Percentiles rank a stretch among this genome's conserved stretches.
Conservation (phyloP, 73 alveolate species). For the Paramecium octaurelia region DNA sequence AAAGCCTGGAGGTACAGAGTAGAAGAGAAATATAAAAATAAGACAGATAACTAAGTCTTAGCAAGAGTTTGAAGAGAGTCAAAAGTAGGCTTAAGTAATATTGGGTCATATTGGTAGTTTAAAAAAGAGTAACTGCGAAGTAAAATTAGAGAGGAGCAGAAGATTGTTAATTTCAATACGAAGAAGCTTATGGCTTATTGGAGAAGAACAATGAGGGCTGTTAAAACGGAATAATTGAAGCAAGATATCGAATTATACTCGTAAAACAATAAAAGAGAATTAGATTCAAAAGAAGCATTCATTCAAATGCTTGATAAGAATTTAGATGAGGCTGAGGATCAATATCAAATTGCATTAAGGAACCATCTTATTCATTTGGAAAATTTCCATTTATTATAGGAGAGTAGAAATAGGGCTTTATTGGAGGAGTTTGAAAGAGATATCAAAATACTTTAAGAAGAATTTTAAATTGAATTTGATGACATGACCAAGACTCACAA, state of each 20-base stretch:
- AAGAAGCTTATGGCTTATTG: conserved; percentile 95
- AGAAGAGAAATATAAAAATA: conserved; percentile 52
- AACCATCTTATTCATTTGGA: conserved; percentile 95
- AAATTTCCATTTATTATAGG: conserved; percentile 84
- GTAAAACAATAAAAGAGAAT: conserved; percentile 97
- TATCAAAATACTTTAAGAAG: conserved; percentile 83
- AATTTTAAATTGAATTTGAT: conserved; percentile 87
- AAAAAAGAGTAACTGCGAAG: conserved; percentile 72
- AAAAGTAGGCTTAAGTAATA: conserved; percentile 67
- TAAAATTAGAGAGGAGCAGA: conserved; percentile 76
- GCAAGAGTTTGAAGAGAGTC: conserved; percentile 73
- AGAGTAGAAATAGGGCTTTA: conserved; percentile 90
- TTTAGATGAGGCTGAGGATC: conserved; percentile 97
- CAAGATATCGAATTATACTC: conserved; percentile 90
- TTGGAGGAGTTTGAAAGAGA: conserved; percentile 96
- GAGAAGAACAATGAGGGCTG: conserved; percentile 97
- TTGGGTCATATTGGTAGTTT: neutral
- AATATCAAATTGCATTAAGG: conserved; percentile 95
- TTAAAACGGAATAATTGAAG: conserved; percentile 95
- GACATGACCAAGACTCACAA: conserved; percentile 90
- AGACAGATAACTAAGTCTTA: conserved; percentile 56
- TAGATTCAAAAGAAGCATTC: conserved; percentile 98
- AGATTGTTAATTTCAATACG: conserved; percentile 86
- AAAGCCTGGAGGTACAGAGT: conserved; percentile 61
- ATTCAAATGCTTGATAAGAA: conserved; percentile 97